phyloP scores from a whole-genome alignment of 352 stramenopile species.

The Pythium dissimile region DNA sequence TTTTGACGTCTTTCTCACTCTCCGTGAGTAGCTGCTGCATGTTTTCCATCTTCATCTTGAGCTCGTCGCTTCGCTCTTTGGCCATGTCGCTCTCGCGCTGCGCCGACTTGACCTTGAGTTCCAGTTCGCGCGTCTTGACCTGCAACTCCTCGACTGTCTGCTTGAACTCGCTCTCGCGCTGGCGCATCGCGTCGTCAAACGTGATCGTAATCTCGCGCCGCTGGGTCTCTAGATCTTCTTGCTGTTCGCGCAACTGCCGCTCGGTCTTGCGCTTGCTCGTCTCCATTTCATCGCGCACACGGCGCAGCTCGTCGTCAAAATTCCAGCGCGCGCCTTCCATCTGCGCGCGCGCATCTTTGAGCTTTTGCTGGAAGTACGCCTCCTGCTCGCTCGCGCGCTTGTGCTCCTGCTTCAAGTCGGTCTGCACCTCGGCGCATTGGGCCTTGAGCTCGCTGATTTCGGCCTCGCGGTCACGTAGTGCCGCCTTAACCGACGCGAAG shows the following conservation, averaged over 20 bases:
- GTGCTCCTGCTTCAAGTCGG: constrained; percentile 46
- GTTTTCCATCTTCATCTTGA: constrained; percentile 67
- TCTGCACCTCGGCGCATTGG: constrained; percentile 46
- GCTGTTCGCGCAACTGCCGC: constrained; percentile 58
- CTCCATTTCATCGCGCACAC: constrained; percentile 62
- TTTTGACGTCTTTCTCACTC: constrained; percentile 64
- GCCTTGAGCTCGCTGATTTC: constrained; percentile 68
- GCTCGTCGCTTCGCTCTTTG: constrained; percentile 41
- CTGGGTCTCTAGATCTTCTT: constrained; percentile 75
- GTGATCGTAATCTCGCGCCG: constrained; percentile 67
- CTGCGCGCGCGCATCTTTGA: constrained; percentile 68
- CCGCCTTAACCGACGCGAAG: constrained; percentile 72
- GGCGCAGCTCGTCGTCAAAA: constrained; percentile 71
- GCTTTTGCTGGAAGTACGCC: constrained; percentile 56
- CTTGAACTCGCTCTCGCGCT: constrained; percentile 63
- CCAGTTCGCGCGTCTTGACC: constrained; percentile 44
- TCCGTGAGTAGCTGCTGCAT: constrained; percentile 54
- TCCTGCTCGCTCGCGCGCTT: constrained; percentile 46
- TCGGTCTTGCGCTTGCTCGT: constrained; percentile 44
- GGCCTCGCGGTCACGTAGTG: constrained; percentile 67
- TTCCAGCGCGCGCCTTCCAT: constrained; percentile 72
- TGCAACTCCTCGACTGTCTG: constrained; percentile 37
- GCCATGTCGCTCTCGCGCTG: constrained; percentile 39
- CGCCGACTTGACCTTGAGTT: constrained; percentile 53
- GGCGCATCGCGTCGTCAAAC: constrained; percentile 75